Evolutionary conservation across 177 flowering plant species (phyloP).

Genomic region (Vitis hybrid): DNA sequence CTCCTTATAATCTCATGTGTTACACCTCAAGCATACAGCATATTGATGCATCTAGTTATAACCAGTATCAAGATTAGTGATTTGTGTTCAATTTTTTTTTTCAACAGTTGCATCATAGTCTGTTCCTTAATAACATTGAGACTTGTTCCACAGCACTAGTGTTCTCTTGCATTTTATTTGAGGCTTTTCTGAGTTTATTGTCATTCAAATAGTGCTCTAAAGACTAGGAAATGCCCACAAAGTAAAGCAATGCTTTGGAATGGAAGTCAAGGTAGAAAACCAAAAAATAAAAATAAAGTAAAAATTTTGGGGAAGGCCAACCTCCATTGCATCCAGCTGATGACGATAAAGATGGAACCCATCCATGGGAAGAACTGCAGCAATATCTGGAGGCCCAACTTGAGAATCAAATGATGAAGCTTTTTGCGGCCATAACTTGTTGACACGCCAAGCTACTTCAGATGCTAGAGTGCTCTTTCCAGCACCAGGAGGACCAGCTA

Average conservation of each 20-base stretch:
- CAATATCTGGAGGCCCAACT: conserved; percentile 64
- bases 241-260: not conserved
- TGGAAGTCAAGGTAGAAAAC: not conserved
- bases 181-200: not conserved
- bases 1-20: too few relatives aligned
- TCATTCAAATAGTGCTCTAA: not conserved
- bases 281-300: not conserved
- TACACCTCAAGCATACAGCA: too few relatives aligned
- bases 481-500: conserved; percentile 98
- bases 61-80: not conserved
- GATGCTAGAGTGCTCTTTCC: conserved; percentile 85
- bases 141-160: not conserved
- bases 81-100: not conserved
- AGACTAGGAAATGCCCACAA: not conserved
- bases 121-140: not conserved
- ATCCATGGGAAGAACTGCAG: conserved; percentile 88
- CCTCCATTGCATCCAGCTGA: conserved; percentile 93
- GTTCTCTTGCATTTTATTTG: too few relatives aligned
- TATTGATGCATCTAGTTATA: too few relatives aligned
- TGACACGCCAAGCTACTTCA: conserved; percentile 68
- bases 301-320: conserved; percentile 17
- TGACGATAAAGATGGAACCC: conserved; percentile 95
- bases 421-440: conserved; percentile 66
- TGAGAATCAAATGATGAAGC: conserved; percentile 50
- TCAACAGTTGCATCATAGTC: not conserved